Conservation (phyloP, 495 filamentous ascomycete species). For the Chaetomium cochliodes region DNA sequence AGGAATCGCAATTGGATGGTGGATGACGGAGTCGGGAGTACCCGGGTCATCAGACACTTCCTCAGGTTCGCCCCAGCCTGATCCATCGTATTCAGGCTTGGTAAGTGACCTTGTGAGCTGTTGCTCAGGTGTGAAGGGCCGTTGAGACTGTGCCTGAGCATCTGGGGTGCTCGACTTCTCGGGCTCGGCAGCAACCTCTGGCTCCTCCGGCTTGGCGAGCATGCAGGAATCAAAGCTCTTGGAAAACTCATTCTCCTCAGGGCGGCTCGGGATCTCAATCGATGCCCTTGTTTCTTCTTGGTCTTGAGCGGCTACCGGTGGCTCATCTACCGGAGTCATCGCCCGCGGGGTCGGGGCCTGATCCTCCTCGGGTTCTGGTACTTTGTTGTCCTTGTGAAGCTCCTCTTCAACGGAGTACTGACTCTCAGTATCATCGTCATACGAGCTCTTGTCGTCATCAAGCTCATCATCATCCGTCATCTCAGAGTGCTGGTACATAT, state of each 20-base stretch:
- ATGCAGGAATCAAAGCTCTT: constrained; percentile 45
- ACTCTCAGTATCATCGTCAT: constrained; percentile 32
- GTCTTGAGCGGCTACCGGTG: constrained; percentile 15
- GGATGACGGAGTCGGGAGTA: constrained; percentile 92
- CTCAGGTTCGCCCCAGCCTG: constrained; percentile 53
- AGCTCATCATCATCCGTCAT: constrained; percentile 42
- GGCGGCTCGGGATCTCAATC: constrained; percentile 17
- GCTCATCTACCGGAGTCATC: constrained; percentile 37
- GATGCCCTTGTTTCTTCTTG: constrained; percentile 14
- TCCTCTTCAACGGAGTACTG: constrained; percentile 31
- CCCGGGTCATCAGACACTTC: constrained; percentile 63
- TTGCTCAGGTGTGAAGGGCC: constrained; percentile 65
- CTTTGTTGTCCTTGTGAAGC: constrained; percentile 11
- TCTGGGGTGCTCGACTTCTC: constrained; percentile 50
- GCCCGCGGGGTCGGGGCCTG: constrained; percentile 50
- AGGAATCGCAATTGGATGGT: constrained; percentile 61
- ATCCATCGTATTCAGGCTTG: constrained; percentile 57
- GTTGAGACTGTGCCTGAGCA: constrained; percentile 52
- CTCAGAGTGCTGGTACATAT: constrained; percentile 49
- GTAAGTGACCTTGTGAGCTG: constrained; percentile 41
- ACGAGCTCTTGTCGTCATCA: constrained; percentile 36
- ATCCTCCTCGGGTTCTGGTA: constrained; percentile 24
- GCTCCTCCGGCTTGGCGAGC: constrained; percentile 43
- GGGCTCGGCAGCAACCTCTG: constrained; percentile 29
- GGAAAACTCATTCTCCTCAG: constrained; percentile 40